Base-by-base conservation (phyloP, 352 stramenopile genomes). In the Phytopythium vexans region DNA sequence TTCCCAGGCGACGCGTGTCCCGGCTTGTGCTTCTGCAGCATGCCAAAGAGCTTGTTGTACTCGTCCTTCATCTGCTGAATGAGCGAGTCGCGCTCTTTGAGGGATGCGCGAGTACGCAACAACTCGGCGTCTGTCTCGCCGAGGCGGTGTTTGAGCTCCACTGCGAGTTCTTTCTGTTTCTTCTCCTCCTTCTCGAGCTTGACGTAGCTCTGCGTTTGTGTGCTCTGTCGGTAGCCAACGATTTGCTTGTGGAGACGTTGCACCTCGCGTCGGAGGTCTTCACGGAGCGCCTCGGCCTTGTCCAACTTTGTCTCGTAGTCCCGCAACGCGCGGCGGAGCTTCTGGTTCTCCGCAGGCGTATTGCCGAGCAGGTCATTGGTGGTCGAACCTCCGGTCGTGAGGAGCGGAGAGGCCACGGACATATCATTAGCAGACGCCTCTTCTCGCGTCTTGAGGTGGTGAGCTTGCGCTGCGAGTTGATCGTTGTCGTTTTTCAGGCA, bases 21-120 rank as follows among this genome's bases (percentile, higher is more conserved):
- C 15, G 56, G 49, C 59, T 88, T 89, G 58, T 77, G 62, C 64
- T 83, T 86, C 39, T 90, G 82, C 11, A 92, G 56, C 32, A 72
- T 73, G 14, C 56, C 57, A 41, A 92, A 92, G 10, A 92, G 49
- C 37, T 76, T 86, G 49, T 79, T 74, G 58, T 92, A 92, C 54
- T 92, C 82, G 39, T 80, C 66, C 36, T 78, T 83, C 80, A 87
- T 90, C 27, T 70, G 62, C 11, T 73, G 60, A 31, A 86, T 68
- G n/a, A 68, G 52, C 7, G 39, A 39, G 9, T 86, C 75, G 11
- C 73, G 70, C 52, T 87, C 75, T 55, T 86, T 88, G 9, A 88
- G 43, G 2, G 53, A 40, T 3, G 62, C 70, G 41, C 77, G 72
- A 4, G 66, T 81, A 10, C 79, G 72, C 37, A 89, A 34, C 27